These are phyloP conservation scores for Podila epicladia DNA, from an alignment of 192 early-diverging fungal genomes.

Conservation along the genomic window DNA sequence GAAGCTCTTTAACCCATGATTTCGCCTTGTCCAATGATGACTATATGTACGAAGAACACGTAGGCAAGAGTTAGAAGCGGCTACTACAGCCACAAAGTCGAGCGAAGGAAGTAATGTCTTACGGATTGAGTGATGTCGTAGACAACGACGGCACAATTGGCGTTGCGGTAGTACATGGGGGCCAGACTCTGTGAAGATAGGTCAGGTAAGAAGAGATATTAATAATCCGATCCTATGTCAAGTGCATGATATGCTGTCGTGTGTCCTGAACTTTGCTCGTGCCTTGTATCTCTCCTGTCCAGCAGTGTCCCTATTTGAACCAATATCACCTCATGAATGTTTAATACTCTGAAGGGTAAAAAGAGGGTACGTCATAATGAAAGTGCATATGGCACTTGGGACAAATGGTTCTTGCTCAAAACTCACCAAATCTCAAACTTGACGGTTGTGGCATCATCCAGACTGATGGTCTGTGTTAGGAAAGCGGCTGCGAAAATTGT, in stretches of 20 bases:
- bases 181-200: conserved; percentile 63
- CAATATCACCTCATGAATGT: background rate
- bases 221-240: background rate
- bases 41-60: conserved; percentile 22
- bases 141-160: conserved; percentile 76
- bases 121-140: conserved; percentile 81
- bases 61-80: background rate
- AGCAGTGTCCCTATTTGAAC: conserved; percentile 69
- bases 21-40: conserved; percentile 77
- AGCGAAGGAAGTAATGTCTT: conserved; percentile 5
- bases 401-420: background rate
- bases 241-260: background rate
- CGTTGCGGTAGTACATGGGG: conserved; percentile 81
- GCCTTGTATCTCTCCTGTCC: conserved; percentile 80
- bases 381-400: too few relatives aligned
- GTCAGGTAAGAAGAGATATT: conserved; percentile 1
- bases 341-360: background rate
- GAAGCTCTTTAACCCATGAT: conserved; percentile 78
- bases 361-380: background rate
- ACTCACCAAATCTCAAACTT: conserved; percentile 93
- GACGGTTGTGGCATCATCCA: conserved; percentile 89
- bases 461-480: conserved; percentile 81
- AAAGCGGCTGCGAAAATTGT: conserved; percentile 62
- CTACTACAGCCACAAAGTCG: background rate
- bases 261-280: conserved; percentile 17